phyloP scores from a whole-genome alignment of 1,284 basidiomycete genomes.

The Caloboletus inedulis region DNA sequence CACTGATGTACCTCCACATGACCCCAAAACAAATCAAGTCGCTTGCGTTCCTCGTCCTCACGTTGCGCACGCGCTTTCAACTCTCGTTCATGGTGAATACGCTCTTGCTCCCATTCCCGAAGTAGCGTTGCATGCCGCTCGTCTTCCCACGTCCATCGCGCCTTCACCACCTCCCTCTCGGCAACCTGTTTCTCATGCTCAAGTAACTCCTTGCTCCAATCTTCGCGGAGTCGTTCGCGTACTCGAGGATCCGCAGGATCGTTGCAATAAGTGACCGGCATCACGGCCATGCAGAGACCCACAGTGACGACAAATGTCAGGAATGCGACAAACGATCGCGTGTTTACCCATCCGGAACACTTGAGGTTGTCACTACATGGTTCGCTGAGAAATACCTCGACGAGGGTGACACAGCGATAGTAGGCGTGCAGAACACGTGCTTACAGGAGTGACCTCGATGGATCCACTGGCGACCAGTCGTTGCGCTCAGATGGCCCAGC shows the following conservation, averaged over 20 bases:
- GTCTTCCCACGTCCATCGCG: conserved; percentile 18
- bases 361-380: not conserved
- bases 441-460: conserved; percentile 3
- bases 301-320: conserved; percentile 6
- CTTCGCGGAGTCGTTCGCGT: conserved; percentile 18
- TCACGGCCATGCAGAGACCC: conserved; percentile 7
- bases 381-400: not conserved
- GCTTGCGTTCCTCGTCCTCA: conserved; percentile 27
- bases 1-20: conserved; percentile 24
- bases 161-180: conserved; percentile 11
- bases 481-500: not conserved
- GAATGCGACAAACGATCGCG: conserved; percentile 1
- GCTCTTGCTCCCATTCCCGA: conserved; percentile 18
- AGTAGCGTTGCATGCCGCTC: conserved; percentile 7
- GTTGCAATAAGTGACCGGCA: conserved; percentile 23
- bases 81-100: conserved; percentile 10
- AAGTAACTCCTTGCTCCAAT: conserved; percentile 18
- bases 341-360: not conserved
- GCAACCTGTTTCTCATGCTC: conserved; percentile 12
- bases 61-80: conserved; percentile 13
- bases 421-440: not conserved
- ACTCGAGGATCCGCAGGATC: conserved; percentile 20
- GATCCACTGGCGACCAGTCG: not conserved
- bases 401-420: too few relatives aligned
- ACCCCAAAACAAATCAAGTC: conserved; percentile 20